Evolutionary conservation across 352 stramenopile species (phyloP).

Genomic region (Phytophthora tentaculata): DNA sequence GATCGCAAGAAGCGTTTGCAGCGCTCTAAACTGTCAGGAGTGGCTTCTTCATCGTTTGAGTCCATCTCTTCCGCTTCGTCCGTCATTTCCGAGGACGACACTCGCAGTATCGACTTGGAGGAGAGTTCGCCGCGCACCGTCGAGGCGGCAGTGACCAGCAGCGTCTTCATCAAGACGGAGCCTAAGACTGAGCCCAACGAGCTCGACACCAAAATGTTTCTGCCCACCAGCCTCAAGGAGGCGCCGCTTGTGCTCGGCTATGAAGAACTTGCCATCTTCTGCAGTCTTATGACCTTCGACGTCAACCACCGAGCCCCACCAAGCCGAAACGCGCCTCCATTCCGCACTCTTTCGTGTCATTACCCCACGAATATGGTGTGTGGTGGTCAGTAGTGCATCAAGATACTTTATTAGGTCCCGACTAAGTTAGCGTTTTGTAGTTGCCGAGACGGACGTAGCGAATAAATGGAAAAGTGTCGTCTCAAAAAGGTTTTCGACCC

Average conservation of each 20-base stretch:
- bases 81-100: slow-evolving; percentile 51
- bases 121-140: slow-evolving; percentile 60
- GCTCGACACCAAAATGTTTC: slow-evolving; percentile 25
- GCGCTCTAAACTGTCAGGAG: slow-evolving; percentile 29
- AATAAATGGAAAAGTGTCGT: slow-evolving; percentile 18
- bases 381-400: slow-evolving; percentile 2
- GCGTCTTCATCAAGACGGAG: slow-evolving; percentile 28
- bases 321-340: slow-evolving; percentile 15
- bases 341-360: slow-evolving; percentile 26
- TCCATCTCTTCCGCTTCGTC: slow-evolving; percentile 36
- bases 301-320: slow-evolving; percentile 31
- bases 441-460: slow-evolving; percentile 3
- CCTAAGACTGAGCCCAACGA: slow-evolving; percentile 21
- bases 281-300: slow-evolving; percentile 80
- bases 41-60: slow-evolving; percentile 44
- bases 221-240: slow-evolving; percentile 71
- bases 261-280: slow-evolving; percentile 83
- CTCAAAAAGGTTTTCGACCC: not conserved
- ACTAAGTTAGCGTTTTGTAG: slow-evolving; percentile 27
- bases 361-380: slow-evolving; percentile 47
- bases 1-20: slow-evolving; percentile 85
- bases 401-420: slow-evolving; percentile 18
- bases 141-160: slow-evolving; percentile 46
- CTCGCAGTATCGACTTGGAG: slow-evolving; percentile 24
- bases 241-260: slow-evolving; percentile 60